Evolutionary conservation across 169 alveolate genomes (phyloP).

Genomic region (Cryptosporidium ubiquitum): DNA sequence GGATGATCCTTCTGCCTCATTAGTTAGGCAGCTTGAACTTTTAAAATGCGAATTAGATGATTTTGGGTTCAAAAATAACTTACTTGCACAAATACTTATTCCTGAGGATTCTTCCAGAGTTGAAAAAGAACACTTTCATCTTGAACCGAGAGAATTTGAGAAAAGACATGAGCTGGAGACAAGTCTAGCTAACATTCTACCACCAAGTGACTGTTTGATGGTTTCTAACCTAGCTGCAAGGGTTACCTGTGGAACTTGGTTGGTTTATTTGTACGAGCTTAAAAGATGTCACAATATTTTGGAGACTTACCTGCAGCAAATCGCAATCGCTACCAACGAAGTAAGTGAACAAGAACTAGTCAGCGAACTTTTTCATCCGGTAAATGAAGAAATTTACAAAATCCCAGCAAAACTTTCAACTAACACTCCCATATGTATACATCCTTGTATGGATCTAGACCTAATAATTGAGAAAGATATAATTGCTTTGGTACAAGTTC

Average conservation of each 20-base stretch:
- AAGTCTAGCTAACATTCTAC: neutral
- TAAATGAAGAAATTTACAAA: slow-evolving; percentile 44
- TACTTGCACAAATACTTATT: slow-evolving; percentile 8
- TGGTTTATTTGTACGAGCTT: slow-evolving; percentile 87
- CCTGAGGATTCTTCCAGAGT: neutral
- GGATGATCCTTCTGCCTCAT: slow-evolving; percentile 81
- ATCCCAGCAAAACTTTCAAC: slow-evolving; percentile 69
- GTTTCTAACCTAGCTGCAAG: slow-evolving; percentile 86
- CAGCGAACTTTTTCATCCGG: slow-evolving; percentile 31
- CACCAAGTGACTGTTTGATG: slow-evolving; percentile 57
- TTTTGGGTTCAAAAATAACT: slow-evolving; percentile 21
- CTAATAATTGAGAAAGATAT: slow-evolving; percentile 54
- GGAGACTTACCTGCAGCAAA: slow-evolving; percentile 65
- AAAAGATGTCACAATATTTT: slow-evolving; percentile 77
- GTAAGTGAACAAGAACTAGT: slow-evolving; percentile 39
- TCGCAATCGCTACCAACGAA: slow-evolving; percentile 33
- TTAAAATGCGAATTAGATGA: slow-evolving; percentile 24
- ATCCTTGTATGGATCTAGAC: slow-evolving; percentile 58
- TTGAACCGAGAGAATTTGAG: slow-evolving; percentile 15
- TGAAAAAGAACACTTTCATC: neutral
- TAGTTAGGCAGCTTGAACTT: slow-evolving; percentile 45
- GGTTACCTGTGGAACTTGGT: slow-evolving; percentile 90
- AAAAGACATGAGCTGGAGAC: slow-evolving; percentile 6
- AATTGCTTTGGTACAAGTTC: slow-evolving; percentile 49
- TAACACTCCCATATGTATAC: slow-evolving; percentile 35